phyloP scores from a whole-genome alignment of 2,329 filamentous ascomycete genomes.

The Scleromitrula shiraiana region DNA sequence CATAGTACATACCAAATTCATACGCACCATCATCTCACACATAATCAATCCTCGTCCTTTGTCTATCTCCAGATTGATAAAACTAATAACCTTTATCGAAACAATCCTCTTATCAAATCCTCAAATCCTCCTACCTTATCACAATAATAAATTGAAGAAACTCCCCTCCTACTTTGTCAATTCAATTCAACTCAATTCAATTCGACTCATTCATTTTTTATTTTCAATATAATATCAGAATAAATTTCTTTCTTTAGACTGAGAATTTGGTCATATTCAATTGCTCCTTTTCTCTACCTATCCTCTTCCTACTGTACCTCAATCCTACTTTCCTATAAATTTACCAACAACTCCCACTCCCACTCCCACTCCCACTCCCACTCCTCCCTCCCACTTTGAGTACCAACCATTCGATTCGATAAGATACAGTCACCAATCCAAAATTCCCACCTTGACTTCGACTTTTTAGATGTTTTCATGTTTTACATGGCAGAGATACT shows the following conservation, averaged over 20 bases:
- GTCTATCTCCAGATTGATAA: no score
- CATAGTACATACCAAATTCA: no score
- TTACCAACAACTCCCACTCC: not conserved
- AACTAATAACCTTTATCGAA: no score
- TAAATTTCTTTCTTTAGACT: not conserved
- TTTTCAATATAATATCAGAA: not conserved
- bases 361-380: no score
- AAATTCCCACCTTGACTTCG: not conserved
- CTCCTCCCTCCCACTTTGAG: no score
- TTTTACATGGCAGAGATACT: not conserved
- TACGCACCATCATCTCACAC: no score
- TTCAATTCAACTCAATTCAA: not conserved
- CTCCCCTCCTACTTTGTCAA: not conserved
- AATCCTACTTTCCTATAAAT: not conserved
- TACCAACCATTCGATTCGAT: not conserved
- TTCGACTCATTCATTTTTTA: not conserved
- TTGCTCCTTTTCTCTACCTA: not conserved
- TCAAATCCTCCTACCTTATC: no score
- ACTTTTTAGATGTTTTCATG: not conserved
- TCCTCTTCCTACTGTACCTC: not conserved
- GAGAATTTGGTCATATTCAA: not conserved
- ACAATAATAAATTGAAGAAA: not conserved
- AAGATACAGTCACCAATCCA: not conserved
- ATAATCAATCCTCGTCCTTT: no score
- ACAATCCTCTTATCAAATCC: no score